These are phyloP conservation scores for Gonapodya sp. DNA, from an alignment of 192 early-diverging fungal species.

Conservation along the genomic window DNA sequence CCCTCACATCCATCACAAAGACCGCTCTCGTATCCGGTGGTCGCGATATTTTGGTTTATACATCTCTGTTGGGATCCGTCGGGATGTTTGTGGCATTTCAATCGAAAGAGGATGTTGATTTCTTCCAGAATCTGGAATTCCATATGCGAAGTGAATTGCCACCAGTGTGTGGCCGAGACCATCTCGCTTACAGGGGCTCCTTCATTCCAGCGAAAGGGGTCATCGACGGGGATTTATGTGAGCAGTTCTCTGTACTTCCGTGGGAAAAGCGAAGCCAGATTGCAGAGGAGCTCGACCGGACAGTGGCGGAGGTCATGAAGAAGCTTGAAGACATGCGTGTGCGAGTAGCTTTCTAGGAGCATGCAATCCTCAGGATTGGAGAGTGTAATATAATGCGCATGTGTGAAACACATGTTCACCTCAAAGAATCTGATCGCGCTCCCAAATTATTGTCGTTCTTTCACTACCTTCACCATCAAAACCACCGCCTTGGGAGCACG, in stretches of 20 bases:
- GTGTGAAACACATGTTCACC: no score
- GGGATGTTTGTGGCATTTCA: conserved; percentile 79
- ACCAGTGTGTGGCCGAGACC: conserved; percentile 77
- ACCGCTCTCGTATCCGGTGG: conserved; percentile 73
- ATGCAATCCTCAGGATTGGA: no score
- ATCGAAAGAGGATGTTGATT: conserved; percentile 82
- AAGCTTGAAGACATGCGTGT: conserved; percentile 88
- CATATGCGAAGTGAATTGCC: conserved; percentile 66
- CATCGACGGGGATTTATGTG: conserved; percentile 90
- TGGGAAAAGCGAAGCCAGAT: conserved; percentile 63
- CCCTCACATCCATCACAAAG: conserved; percentile 68
- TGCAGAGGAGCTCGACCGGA: conserved; percentile 80
- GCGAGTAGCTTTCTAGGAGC: conserved; percentile 35
- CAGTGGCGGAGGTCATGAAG: conserved; percentile 73
- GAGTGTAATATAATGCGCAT: no score
- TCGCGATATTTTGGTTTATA: conserved; percentile 80
- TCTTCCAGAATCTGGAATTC: conserved; percentile 87
- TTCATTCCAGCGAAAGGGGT: conserved; percentile 63
- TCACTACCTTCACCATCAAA: no score
- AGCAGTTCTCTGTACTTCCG: conserved; percentile 66
- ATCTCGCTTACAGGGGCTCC: conserved; percentile 69
- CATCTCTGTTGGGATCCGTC: conserved; percentile 74
- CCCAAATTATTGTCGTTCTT: no score
- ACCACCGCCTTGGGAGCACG: no score
- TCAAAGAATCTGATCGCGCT: no score